phyloP scores from a whole-genome alignment of 2,329 filamentous ascomycete genomes.

The Stachybotrys chartarum region DNA sequence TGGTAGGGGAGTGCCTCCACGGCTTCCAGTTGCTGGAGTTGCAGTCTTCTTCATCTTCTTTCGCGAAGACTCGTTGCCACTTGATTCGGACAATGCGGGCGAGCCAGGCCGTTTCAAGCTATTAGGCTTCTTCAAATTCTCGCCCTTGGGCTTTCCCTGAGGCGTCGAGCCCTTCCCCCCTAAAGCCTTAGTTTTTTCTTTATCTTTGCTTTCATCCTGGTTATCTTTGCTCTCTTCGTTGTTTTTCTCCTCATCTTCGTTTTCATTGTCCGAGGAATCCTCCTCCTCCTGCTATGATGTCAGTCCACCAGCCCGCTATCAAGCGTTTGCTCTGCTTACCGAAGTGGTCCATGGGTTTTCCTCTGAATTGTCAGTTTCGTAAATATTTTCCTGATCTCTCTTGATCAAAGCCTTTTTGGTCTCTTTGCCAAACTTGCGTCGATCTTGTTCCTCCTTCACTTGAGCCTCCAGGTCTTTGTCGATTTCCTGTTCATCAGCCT shows the following conservation, averaged over 20 bases:
- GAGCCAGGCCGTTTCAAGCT: constrained; percentile 78
- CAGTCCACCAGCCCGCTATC: constrained; percentile 7
- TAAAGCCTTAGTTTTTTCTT: constrained; percentile 50
- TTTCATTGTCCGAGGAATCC: constrained; percentile 28
- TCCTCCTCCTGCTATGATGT: constrained; percentile 38
- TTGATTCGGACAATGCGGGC: constrained; percentile 81
- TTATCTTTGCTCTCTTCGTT: constrained; percentile 47
- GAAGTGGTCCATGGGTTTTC: constrained; percentile 33
- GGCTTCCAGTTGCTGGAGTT: constrained; percentile 41
- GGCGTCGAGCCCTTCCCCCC: constrained; percentile 49
- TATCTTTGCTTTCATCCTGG: constrained; percentile 43
- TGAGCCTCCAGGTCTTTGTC: constrained; percentile 68
- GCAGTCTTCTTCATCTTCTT: constrained; percentile 65
- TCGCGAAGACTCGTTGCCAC: constrained; percentile 82
- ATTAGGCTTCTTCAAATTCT: constrained; percentile 43
- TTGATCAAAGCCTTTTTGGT: constrained; percentile 76
- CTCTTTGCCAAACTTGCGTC: constrained; percentile 66
- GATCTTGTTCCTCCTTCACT: constrained; percentile 59
- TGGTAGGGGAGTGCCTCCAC: constrained; percentile 48
- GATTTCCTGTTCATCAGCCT: constrained; percentile 61
- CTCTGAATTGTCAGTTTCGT: constrained; percentile 60
- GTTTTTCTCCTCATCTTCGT: constrained; percentile 31
- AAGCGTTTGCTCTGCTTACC: constrained; percentile 14
- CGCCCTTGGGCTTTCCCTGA: constrained; percentile 37
- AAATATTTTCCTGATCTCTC: constrained; percentile 80